These are phyloP conservation scores for Periconia sp. DNA, from an alignment of 2,329 filamentous ascomycete genomes.

Conservation along the genomic window DNA sequence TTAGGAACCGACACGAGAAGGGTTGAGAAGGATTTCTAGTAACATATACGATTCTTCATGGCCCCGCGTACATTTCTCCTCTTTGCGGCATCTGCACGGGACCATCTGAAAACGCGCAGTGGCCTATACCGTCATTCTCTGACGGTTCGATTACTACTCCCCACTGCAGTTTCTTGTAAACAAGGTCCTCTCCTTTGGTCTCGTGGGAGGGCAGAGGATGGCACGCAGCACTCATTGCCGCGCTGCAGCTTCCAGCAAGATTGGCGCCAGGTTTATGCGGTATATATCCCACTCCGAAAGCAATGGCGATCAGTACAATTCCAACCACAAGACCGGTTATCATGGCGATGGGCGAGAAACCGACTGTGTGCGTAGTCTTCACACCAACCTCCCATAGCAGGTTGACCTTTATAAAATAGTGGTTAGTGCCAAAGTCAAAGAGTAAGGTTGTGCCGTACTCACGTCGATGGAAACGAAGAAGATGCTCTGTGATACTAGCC, in stretches of 20 bases:
- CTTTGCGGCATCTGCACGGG: conserved; percentile 3
- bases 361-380: not conserved
- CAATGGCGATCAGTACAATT: conserved; percentile 4
- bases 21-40: no score
- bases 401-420: not conserved
- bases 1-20: no score
- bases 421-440: not conserved
- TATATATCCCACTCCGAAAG: conserved; percentile 63
- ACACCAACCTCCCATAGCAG: not conserved
- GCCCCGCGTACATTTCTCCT: conserved; percentile 4
- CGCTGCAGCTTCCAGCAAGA: conserved; percentile 61
- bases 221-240: not conserved
- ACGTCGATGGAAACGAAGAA: conserved; percentile 42
- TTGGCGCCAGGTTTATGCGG: conserved; percentile 76
- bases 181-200: conserved; percentile 1
- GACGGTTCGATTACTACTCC: conserved; percentile 4
- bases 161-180: conserved; percentile 12
- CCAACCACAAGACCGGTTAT: conserved; percentile 10
- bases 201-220: not conserved
- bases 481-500: conserved; percentile 47
- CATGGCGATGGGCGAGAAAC: conserved; percentile 18
- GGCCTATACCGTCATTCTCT: conserved; percentile 5
- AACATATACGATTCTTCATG: not conserved
- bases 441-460: not conserved
- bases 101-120: conserved; percentile 10